Base-by-base conservation (phyloP, 192 early-diverging fungal genomes). In the Coemansia asiatica region DNA sequence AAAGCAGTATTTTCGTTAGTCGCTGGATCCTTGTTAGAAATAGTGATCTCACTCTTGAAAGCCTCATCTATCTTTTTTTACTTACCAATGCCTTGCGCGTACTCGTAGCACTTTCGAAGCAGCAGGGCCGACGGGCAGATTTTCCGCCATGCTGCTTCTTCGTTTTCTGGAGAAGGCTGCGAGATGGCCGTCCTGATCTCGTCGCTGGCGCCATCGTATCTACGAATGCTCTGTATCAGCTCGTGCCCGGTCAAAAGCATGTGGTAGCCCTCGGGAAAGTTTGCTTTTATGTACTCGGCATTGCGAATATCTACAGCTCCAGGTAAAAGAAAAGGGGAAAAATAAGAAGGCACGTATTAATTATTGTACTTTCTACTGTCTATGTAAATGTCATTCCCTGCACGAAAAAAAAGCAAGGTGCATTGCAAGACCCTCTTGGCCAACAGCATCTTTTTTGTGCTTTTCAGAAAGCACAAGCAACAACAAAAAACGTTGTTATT, bases 131-230 rank as follows among this genome's bases (percentile, higher is more conserved):
- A 90, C 44, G 94, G 95, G 21, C 85, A 83, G 29, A 98, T 82
- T 61, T 87, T 88, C 54, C 86, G 76, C 96, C 95, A 98, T 26
- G 93, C 94, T 35, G 84, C 88, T 31, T 92, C 86, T 71, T 98
- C 96, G 69, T 92, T 89, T 50, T 94, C 90, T 27, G 85, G 83
- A 29, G 87, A 89, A 13, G 95, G 95, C 27, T 82, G 79, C 22
- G 90, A 88, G 63, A 98, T 95, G 33, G 96, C 96, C 84, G 88
- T 72, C 28, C 65, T 62, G 36, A 83, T 66, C 48, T 72, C 68
- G 29, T 71, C 48, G 54, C 48, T 72, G 69, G 70, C 65, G 46
- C 84, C 81, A 23, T 70, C 58, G 63, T 75, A 79, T 21, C 35
- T 62, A 48, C 65, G 53, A 9, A 79, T 67, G 40, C 64, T 61